A percentile compares a stretch with the other conserved stretches of the same genome.
phyloP scores from a whole-genome alignment of 768 basidiomycete genomes.

The Punctularia strigosozonata region DNA sequence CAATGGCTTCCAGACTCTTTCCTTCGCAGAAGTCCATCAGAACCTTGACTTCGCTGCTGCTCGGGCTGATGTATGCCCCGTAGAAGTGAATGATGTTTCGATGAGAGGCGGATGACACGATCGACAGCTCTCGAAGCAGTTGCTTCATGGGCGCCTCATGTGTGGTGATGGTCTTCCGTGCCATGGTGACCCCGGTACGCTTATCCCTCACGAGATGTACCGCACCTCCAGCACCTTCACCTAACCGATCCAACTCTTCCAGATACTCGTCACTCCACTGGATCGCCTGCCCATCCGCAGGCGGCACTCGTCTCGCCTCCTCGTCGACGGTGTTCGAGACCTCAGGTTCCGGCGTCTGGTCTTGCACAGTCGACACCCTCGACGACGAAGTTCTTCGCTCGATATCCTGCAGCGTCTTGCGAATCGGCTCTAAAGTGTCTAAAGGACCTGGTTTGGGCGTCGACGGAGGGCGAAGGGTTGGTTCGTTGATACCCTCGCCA shows the following conservation, averaged over 20 bases:
- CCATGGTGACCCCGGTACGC: slow-evolving; percentile 72
- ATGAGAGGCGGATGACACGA: slow-evolving; percentile 77
- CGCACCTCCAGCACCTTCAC: slow-evolving; percentile 93
- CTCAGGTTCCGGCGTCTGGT: slow-evolving; percentile 7
- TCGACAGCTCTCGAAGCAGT: slow-evolving; percentile 83
- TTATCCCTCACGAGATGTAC: slow-evolving; percentile 89
- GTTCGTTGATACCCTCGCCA: slow-evolving; percentile 24
- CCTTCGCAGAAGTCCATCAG: slow-evolving; percentile 88
- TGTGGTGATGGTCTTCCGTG: slow-evolving; percentile 89
- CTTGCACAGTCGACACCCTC: neutral
- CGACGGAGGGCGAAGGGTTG: slow-evolving; percentile 29
- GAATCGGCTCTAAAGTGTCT: slow-evolving; percentile 11
- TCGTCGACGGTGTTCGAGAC: slow-evolving; percentile 21
- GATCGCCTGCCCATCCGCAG: slow-evolving; percentile 19
- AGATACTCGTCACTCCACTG: slow-evolving; percentile 62
- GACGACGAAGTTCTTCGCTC: slow-evolving; percentile 2
- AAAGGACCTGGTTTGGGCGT: slow-evolving; percentile 9
- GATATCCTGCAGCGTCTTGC: slow-evolving; percentile 12
- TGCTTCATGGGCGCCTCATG: slow-evolving; percentile 87
- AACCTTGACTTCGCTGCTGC: slow-evolving; percentile 87
- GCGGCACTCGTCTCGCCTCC: slow-evolving; percentile 8
- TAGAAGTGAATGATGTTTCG: slow-evolving; percentile 86
- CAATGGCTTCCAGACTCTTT: slow-evolving; percentile 81
- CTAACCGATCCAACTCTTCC: slow-evolving; percentile 68
- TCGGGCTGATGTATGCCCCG: slow-evolving; percentile 83